phyloP scores from a whole-genome alignment of 1,284 basidiomycete genomes.

The Cronartium quercuum region DNA sequence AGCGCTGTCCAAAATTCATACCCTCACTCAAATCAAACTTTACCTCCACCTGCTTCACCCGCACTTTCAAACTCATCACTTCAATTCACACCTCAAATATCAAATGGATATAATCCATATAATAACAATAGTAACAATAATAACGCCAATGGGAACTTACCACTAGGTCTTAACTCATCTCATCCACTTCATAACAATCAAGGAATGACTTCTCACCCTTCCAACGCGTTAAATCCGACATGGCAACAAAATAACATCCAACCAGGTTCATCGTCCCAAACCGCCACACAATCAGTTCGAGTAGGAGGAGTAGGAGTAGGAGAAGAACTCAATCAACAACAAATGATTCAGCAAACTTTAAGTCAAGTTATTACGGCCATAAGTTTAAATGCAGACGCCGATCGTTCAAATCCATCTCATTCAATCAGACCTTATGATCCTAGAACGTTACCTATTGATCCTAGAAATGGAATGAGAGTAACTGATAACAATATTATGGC shows the following conservation, averaged over 20 bases:
- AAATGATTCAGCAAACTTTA: slow-evolving; percentile 2
- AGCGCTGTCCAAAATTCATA: slow-evolving; percentile 11
- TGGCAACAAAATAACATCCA: not conserved
- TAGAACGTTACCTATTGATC: slow-evolving; percentile 33
- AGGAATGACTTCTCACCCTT: not conserved
- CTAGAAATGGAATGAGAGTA: slow-evolving; percentile 12
- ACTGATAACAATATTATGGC: slow-evolving; percentile 16
- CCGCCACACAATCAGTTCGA: too few relatives aligned
- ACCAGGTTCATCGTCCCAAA: slow-evolving; percentile 17
- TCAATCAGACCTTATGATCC: slow-evolving; percentile 28
- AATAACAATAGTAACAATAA: not conserved
- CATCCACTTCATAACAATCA: slow-evolving; percentile 21
- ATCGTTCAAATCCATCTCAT: slow-evolving; percentile 20
- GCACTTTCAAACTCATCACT: slow-evolving; percentile 34
- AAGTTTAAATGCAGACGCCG: slow-evolving; percentile 28
- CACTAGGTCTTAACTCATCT: not conserved
- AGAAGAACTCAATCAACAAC: slow-evolving; percentile 12
- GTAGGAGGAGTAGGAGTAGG: not conserved
- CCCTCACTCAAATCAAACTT: slow-evolving; percentile 10
- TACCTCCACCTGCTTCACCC: slow-evolving; percentile 6
- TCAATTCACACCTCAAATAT: slow-evolving; percentile 16
- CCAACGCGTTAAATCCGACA: not conserved
- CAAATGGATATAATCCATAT: slow-evolving; percentile 2
- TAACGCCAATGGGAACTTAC: slow-evolving; percentile 1
- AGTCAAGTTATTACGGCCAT: slow-evolving; percentile 38